Evolutionary conservation across 495 filamentous ascomycete genomes (phyloP).

Genomic region (Parmelia sp.): DNA sequence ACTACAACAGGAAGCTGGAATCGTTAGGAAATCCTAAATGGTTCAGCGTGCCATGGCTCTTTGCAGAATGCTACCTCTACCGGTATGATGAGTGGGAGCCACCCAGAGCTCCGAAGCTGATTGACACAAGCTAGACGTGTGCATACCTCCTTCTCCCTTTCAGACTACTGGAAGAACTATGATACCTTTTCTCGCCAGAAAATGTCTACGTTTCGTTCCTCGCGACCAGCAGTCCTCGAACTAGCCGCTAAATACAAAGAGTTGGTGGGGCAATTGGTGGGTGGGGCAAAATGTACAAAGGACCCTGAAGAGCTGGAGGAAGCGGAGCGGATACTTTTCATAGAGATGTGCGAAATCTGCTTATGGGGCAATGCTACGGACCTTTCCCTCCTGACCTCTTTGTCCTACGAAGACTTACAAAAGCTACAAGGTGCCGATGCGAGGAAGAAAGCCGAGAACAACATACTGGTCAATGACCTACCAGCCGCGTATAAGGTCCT

Average conservation of each 20-base stretch:
- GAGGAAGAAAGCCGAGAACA: conserved; percentile 74
- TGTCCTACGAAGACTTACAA: conserved; percentile 94
- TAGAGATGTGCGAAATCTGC: conserved; percentile 93
- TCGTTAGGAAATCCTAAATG: conserved; percentile 67
- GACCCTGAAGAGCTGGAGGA: conserved; percentile 52
- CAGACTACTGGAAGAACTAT: conserved; percentile 81
- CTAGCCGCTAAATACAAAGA: conserved; percentile 70
- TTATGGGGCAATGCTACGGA: conserved; percentile 98
- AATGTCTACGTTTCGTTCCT: conserved; percentile 86
- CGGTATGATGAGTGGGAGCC: conserved; percentile 38
- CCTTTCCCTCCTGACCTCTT: conserved; percentile 78
- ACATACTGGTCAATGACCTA: conserved; percentile 83
- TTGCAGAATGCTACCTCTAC: conserved; percentile 91
- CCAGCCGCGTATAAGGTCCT: conserved; percentile 64
- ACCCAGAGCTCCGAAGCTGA: conserved; percentile 20
- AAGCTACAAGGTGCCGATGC: conserved; percentile 86
- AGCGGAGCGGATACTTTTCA: conserved; percentile 72
- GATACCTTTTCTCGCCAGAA: conserved; percentile 91
- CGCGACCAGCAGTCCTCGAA: conserved; percentile 84
- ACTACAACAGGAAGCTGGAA: conserved; percentile 82
- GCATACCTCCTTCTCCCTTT: conserved; percentile 66
- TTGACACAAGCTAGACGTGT: conserved; percentile 55
- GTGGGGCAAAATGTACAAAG: conserved; percentile 26
- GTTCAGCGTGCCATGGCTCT: conserved; percentile 84
- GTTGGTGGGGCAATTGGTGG: conserved; percentile 50